Percentiles rank a stretch among this genome's conserved stretches.
These are phyloP conservation scores for Wallacemonas rigidus DNA, from an alignment of 208 protist species.

Conservation along the genomic window DNA sequence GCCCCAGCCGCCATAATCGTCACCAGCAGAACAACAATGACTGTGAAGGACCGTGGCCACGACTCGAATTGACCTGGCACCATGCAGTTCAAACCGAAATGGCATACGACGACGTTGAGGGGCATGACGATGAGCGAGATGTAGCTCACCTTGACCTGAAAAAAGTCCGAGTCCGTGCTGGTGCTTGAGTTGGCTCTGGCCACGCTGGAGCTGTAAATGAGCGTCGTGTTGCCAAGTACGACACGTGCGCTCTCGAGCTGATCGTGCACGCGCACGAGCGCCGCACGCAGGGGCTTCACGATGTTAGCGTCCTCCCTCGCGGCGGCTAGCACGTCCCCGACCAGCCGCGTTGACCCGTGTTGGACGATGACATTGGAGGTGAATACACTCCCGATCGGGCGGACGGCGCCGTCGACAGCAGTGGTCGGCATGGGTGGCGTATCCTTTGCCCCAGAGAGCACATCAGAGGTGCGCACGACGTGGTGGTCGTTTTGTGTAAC, in stretches of 20 bases:
- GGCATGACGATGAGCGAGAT: slow-evolving; percentile 49
- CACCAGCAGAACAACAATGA: not conserved
- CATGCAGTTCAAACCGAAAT: slow-evolving; percentile 71
- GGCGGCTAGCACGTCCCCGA: not conserved
- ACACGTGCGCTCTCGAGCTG: slow-evolving; percentile 48
- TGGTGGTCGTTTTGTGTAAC: not conserved
- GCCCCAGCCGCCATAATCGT: not conserved
- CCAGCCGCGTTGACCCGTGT: slow-evolving; percentile 2
- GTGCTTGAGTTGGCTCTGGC: slow-evolving; percentile 34
- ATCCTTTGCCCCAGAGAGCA: not conserved
- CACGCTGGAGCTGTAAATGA: slow-evolving; percentile 67
- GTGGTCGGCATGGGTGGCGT: not conserved
- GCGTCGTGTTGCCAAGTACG: slow-evolving; percentile 57
- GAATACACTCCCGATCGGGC: not conserved
- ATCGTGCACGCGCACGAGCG: not conserved
- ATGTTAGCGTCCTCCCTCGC: slow-evolving; percentile 22
- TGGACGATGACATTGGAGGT: not conserved
- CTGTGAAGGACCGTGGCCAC: slow-evolving; percentile 2
- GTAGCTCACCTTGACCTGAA: slow-evolving; percentile 49
- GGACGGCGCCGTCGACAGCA: not conserved
- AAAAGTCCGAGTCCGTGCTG: slow-evolving; percentile 56
- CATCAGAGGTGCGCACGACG: not conserved
- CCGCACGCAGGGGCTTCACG: slow-evolving; percentile 24
- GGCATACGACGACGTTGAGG: slow-evolving; percentile 52
- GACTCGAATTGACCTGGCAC: slow-evolving; percentile 32